phyloP scores from a whole-genome alignment of 208 protist species.

The Leptomonas pyrrhocoris region DNA sequence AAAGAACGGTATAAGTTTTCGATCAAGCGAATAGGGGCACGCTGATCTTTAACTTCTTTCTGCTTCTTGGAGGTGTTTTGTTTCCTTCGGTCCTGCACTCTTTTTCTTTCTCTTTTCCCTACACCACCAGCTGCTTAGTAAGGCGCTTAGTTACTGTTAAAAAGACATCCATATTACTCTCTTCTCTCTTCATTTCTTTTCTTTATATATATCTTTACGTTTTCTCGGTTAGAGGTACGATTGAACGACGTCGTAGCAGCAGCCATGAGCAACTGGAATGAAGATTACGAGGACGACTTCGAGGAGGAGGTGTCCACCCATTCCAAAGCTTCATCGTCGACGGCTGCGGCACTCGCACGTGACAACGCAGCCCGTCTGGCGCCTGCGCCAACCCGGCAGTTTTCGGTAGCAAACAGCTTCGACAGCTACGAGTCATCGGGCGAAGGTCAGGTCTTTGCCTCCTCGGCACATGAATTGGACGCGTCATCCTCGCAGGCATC shows the following conservation, averaged over 20 bases:
- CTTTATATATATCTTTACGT: no score
- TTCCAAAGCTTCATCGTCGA: background rate
- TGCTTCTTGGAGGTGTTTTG: no score
- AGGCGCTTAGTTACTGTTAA: no score
- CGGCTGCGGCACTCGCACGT: background rate
- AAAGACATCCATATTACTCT: no score
- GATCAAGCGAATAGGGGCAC: no score
- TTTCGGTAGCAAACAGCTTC: constrained; percentile 15
- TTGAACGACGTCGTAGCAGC: background rate
- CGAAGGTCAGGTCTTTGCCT: background rate
- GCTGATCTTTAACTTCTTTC: no score
- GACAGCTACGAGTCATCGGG: constrained; percentile 14
- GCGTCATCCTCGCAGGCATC: background rate
- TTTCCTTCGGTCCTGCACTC: no score
- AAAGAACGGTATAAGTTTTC: no score
- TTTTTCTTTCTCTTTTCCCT: no score
- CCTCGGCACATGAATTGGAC: background rate
- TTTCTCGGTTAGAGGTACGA: no score
- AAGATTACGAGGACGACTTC: constrained; percentile 33
- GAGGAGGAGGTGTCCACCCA: constrained; percentile 10
- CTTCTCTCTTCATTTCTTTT: no score
- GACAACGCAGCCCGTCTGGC: background rate
- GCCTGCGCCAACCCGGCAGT: background rate
- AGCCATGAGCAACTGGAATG: constrained; percentile 22
- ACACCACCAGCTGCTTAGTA: no score